Conservation (phyloP, 305 asterid species). For the Fraxinus albicans region DNA sequence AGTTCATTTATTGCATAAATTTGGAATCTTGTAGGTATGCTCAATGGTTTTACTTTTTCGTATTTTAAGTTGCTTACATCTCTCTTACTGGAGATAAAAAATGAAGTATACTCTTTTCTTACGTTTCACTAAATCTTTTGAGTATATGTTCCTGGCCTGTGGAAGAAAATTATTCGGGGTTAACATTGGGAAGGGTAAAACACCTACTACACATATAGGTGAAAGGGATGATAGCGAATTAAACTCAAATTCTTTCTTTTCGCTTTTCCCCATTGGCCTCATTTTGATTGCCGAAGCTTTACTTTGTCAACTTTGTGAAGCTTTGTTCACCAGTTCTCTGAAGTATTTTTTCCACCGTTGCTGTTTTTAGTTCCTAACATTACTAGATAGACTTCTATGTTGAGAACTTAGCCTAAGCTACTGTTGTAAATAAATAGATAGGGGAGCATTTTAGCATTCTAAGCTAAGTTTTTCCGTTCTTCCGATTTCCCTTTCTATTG, state of each 20-base stretch:
- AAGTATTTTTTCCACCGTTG: not conserved
- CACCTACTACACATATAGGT: not conserved
- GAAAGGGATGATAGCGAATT: not conserved
- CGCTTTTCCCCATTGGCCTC: not conserved
- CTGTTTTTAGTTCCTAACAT: not conserved
- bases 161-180: not conserved
- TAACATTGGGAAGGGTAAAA: not conserved
- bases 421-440: not conserved
- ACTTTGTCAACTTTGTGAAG: not conserved
- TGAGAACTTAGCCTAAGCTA: constrained; percentile 1
- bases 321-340: not conserved
- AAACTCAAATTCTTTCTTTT: not conserved
- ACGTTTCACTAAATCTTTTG: not conserved
- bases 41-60: not conserved
- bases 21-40: not conserved
- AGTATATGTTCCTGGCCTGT: not conserved
- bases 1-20: not conserved
- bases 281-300: not conserved
- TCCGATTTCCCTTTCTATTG: not conserved
- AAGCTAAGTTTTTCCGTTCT: not conserved
- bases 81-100: not conserved
- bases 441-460: constrained; percentile 9
- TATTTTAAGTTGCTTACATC: not conserved
- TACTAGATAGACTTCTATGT: not conserved
- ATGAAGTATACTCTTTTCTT: not conserved